A percentile compares a stretch with the other conserved stretches of the same genome.
Conservation (phyloP, 495 filamentous ascomycete genomes). For the Penicillium pancosmium region DNA sequence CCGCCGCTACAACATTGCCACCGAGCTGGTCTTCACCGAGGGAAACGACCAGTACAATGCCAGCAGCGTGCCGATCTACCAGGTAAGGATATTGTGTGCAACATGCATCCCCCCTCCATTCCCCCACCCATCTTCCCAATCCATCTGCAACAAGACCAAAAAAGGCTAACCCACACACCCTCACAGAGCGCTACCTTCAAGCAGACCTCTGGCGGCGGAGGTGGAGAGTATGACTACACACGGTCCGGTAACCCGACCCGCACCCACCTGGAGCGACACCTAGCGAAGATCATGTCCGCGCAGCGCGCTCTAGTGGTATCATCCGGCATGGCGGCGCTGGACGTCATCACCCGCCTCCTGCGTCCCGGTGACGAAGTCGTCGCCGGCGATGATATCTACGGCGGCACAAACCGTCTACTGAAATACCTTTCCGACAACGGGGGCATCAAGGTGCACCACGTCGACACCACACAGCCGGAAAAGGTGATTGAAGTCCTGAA, state of each 20-base stretch:
- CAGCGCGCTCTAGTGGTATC: constrained; percentile 88
- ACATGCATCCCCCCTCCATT: neutral
- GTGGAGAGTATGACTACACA: constrained; percentile 94
- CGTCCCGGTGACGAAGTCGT: constrained; percentile 96
- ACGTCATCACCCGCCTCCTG: constrained; percentile 93
- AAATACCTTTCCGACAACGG: constrained; percentile 86
- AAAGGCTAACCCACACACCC: constrained; percentile 8
- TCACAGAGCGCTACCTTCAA: constrained; percentile 92
- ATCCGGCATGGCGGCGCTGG: constrained; percentile 95
- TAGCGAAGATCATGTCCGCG: constrained; percentile 98
- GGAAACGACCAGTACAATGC: constrained; percentile 94
- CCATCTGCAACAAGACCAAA: neutral
- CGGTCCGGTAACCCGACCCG: constrained; percentile 95
- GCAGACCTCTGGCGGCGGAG: constrained; percentile 77
- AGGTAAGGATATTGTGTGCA: constrained; percentile 44
- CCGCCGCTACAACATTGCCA: constrained; percentile 86
- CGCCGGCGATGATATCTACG: constrained; percentile 95
- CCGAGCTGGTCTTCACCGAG: constrained; percentile 95
- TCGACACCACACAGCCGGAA: constrained; percentile 82
- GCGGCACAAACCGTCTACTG: constrained; percentile 90
- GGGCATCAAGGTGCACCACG: constrained; percentile 92
- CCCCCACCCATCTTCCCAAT: neutral
- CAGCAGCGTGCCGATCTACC: constrained; percentile 94
- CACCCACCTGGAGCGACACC: constrained; percentile 92
- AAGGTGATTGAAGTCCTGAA: constrained; percentile 68